Percentiles rank a stretch among this genome's conserved stretches.
Conservation (phyloP, 495 filamentous ascomycete genomes). For the Podospora anserina region DNA sequence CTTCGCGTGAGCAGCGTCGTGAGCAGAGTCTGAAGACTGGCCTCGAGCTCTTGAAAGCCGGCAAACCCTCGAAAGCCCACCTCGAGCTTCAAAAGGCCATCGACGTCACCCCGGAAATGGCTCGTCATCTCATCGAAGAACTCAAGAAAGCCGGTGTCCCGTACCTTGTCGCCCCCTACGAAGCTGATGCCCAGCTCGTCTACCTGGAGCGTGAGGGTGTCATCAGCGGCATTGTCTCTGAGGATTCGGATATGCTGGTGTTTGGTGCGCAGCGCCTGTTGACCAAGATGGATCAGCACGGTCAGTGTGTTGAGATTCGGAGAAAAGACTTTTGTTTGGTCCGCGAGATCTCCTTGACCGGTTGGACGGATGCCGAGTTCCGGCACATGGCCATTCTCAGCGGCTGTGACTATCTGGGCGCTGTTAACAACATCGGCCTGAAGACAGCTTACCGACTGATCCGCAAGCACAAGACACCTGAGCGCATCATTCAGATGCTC, state of each 20-base stretch:
- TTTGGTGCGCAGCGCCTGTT: conserved; percentile 88
- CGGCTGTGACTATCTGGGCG: conserved; percentile 93
- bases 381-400: conserved; percentile 93
- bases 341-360: conserved; percentile 80
- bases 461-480: conserved; percentile 81
- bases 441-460: conserved; percentile 91
- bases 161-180: conserved; percentile 94
- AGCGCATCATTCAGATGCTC: conserved; percentile 74
- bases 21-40: conserved; percentile 71
- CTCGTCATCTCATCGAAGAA: conserved; percentile 84
- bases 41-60: conserved; percentile 74
- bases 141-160: conserved; percentile 73
- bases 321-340: conserved; percentile 83
- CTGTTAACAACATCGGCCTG: conserved; percentile 79
- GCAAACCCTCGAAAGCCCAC: conserved; percentile 75
- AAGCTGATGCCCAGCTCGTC: conserved; percentile 93
- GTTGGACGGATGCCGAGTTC: conserved; percentile 90
- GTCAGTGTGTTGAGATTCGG: conserved; percentile 87
- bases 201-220: conserved; percentile 84
- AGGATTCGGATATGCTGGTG: conserved; percentile 94
- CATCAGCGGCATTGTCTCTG: conserved; percentile 84
- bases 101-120: conserved; percentile 96
- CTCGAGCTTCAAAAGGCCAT: conserved; percentile 90
- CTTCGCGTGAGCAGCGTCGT: conserved; percentile 62
- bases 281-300: conserved; percentile 92